phyloP scores from a whole-genome alignment of 257 asterid species.

The Capsicum pubescens region DNA sequence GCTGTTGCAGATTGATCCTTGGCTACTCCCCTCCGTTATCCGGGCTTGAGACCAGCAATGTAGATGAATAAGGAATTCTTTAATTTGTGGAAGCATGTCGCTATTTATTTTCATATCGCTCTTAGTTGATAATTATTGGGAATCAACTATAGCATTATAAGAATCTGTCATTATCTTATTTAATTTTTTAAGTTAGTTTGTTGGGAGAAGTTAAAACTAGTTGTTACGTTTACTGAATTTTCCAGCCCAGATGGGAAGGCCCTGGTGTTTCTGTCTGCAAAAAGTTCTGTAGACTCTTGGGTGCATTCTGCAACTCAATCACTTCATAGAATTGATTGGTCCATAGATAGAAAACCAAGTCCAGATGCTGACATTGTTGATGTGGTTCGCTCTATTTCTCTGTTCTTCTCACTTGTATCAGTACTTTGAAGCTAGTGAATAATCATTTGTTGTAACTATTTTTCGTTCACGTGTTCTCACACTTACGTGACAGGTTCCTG shows the following conservation, averaged over 20 bases:
- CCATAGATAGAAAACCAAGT: conserved; percentile 55
- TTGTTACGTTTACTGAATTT: conserved; percentile 18
- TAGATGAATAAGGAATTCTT: not conserved
- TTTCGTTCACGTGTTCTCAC: not conserved
- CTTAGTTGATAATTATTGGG: not conserved
- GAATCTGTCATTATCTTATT: not conserved
- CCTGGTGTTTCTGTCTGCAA: conserved; percentile 81
- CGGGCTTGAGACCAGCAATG: not conserved
- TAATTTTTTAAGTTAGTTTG: not conserved
- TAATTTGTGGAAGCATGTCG: not conserved
- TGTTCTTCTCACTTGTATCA: conserved; percentile 1
- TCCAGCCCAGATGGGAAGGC: conserved; percentile 82
- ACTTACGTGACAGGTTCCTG: conserved; percentile 65
- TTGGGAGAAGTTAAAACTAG: not conserved
- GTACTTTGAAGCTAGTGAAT: conserved; percentile 12
- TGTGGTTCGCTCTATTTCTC: conserved; percentile 59
- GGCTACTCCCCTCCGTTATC: no score
- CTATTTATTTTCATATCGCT: not conserved
- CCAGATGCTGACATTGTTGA: conserved; percentile 55
- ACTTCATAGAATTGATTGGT: conserved; percentile 86
- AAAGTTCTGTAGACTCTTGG: conserved; percentile 78
- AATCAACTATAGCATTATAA: not conserved
- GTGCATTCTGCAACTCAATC: conserved; percentile 85
- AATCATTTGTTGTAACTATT: not conserved
- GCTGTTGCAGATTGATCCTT: no score